Base-by-base conservation (phyloP, 306 rosid genomes). In the Inga leiocalycina region DNA sequence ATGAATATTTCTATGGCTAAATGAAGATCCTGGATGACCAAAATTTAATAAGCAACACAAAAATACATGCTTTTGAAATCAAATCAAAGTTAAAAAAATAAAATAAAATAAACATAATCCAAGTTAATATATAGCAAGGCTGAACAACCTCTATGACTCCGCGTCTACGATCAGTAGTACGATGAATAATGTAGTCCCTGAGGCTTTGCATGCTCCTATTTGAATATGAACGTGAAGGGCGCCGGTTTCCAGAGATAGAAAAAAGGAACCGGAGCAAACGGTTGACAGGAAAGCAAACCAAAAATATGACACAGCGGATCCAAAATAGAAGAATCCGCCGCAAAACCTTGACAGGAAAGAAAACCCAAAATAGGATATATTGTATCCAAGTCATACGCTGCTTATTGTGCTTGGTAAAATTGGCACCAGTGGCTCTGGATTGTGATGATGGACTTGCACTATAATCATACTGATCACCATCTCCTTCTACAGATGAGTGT, bases 91-190 rank as follows among this genome's bases (percentile, higher is more conserved):
- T 32, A 22, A 64, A 61, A 65, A 64, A 30, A 70, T 11, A 8
- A 16, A 65, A 70, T 22, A 3, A 22, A n/a, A 11, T 59, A 46
- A 83, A 61, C 35, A 70, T 19, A 81, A 81, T 3, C 48, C 20
- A 79, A 75, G 74, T 54, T 59, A 61, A 76, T 41, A 70, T 16
- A 65, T 76, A 59, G 59, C 41, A 72, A 64, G 43, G 19, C 39
- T 32, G 80, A 61, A 64, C 32, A 82, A 95, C 98, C 98, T 95
- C 98, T 83, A 95, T 86, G 73, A 95, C 87, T 84, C 98, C 98
- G 27, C 98, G 95, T 51, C 98, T 95, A 87, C 93, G 87, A 81
- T 95, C 98, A 67, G 94, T 93, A 74, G 98, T 49, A 68, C 91
- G 88, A 82, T 92, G 91, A 81, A 93, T 85, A 75, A 93, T 69